phyloP scores from a whole-genome alignment of 2,329 filamentous ascomycete genomes.

The Allantophomopsis lycopodina region DNA sequence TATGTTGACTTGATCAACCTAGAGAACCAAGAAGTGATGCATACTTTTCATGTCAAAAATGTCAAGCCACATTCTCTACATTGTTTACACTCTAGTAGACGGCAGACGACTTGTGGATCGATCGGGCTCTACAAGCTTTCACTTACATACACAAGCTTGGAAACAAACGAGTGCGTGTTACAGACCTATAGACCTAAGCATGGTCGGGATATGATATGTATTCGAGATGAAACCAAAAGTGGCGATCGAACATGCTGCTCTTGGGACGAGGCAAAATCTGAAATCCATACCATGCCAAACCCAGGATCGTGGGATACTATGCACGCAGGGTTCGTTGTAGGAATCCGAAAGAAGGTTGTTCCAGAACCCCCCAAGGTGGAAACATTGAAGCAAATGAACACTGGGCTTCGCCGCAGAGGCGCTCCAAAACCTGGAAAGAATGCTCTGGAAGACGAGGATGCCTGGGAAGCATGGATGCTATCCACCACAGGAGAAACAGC shows the following conservation, averaged over 20 bases:
- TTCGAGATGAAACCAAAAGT: constrained; percentile 21
- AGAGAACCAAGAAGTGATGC: constrained; percentile 36
- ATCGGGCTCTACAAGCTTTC: constrained; percentile 47
- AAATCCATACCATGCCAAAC: constrained; percentile 38
- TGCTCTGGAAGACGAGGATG: constrained; percentile 10
- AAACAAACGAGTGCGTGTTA: constrained; percentile 48
- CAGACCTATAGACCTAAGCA: constrained; percentile 45
- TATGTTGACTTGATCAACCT: constrained; percentile 50
- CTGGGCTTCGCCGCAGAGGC: constrained; percentile 8
- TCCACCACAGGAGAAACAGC: constrained; percentile 25
- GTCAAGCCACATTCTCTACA: constrained; percentile 46
- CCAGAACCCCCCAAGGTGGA: background rate
- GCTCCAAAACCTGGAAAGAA: background rate
- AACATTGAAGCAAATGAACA: too few relatives aligned
- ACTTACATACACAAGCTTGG: constrained; percentile 45
- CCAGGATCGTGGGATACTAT: constrained; percentile 54
- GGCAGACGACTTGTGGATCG: constrained; percentile 36
- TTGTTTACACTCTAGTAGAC: constrained; percentile 39
- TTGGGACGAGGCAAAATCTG: constrained; percentile 36
- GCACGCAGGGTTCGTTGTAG: constrained; percentile 44
- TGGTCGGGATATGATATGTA: constrained; percentile 41
- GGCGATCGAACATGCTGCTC: constrained; percentile 28
- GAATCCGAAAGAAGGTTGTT: constrained; percentile 34
- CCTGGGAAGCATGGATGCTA: constrained; percentile 40
- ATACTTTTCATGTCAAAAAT: constrained; percentile 44